Base-by-base conservation (phyloP, 2,329 filamentous ascomycete genomes). In the Corniculantispora saksenae region DNA sequence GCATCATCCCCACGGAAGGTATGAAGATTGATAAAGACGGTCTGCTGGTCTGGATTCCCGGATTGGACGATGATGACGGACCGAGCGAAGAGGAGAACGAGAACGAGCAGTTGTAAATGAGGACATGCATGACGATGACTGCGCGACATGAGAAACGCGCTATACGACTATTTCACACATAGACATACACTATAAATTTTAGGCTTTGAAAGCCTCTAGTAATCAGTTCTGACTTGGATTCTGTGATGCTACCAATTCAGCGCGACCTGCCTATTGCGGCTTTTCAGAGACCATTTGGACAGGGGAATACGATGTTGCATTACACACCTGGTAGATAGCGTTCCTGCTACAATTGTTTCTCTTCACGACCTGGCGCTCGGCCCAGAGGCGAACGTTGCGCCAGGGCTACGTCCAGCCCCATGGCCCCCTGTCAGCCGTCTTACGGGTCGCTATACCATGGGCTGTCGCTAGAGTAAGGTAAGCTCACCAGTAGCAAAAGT, bases 1-100 rank as follows among this genome's bases (percentile, higher is more conserved):
- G 90, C 68, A 89, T 97, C 27, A 87, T 93, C 66, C 89, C 92
- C 2, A 94, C 91, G 0, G 91, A 90, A 73, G 91, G 89, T 25
- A 89, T 89, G 81, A 87, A 83, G 75, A 79, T 80, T 59, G 86
- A 88, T 66, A 89, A 89, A 76, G 86, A 90, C 3, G 88, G 87
- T 0, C 72, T 91, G 25, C 71, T 89, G 69, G 72, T 91, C 25
- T 91, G 88, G 88, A 81, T 90, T 43, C 81, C 81, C 15, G 78
- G 67, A 9, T 50, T 53, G 54, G 29, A 75, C 63, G 69, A 75
- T 3, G 74, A 75, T 13, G 71, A 70, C 0, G 71, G 73, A 12
- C 35, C 51, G 6, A 50, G 25, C 15, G 48, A 60, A 5, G 63
- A 54, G 23, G 43, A 47, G 13, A 72, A 67, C 4, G 70, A 67